phyloP scores from a whole-genome alignment of 176 grass and related monocot genomes.

The Thinopyrum elongatum region DNA sequence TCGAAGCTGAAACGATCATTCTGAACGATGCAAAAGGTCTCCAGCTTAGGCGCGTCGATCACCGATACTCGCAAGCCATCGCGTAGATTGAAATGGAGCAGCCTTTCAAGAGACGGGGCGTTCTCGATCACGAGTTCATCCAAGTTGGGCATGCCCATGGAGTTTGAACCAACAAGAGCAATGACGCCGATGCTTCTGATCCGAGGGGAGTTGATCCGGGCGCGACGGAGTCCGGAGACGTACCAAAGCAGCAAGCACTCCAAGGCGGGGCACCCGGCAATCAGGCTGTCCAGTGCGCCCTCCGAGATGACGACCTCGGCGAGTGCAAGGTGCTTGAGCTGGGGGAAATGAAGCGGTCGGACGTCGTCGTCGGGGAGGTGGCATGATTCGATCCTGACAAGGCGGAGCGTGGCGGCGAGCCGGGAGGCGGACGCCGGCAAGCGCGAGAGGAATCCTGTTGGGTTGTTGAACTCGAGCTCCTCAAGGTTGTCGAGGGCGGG shows the following conservation, averaged over 20 bases:
- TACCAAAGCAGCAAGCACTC: not conserved
- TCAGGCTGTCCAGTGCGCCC: not conserved
- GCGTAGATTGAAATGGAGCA: not conserved
- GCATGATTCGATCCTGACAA: not conserved
- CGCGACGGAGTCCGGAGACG: not conserved
- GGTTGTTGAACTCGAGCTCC: not conserved
- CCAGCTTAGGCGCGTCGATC: no score
- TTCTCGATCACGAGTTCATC: not conserved
- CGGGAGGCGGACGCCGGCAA: slow-evolving; percentile 21
- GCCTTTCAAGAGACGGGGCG: not conserved
- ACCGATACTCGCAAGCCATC: not conserved
- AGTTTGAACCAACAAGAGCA: no score
- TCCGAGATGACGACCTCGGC: not conserved
- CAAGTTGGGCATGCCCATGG: not conserved
- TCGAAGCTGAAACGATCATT: no score
- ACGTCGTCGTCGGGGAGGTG: not conserved
- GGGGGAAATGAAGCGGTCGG: not conserved
- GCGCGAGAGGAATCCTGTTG: not conserved
- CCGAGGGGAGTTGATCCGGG: not conserved
- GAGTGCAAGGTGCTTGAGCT: not conserved
- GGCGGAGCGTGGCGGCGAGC: not conserved
- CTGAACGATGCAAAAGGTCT: no score
- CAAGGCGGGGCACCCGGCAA: not conserved
- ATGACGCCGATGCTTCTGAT: not conserved
- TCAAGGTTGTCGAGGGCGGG: not conserved